These are phyloP conservation scores for Kwoniella dejecticola DNA, from an alignment of 768 basidiomycete species.

Conservation along the genomic window DNA sequence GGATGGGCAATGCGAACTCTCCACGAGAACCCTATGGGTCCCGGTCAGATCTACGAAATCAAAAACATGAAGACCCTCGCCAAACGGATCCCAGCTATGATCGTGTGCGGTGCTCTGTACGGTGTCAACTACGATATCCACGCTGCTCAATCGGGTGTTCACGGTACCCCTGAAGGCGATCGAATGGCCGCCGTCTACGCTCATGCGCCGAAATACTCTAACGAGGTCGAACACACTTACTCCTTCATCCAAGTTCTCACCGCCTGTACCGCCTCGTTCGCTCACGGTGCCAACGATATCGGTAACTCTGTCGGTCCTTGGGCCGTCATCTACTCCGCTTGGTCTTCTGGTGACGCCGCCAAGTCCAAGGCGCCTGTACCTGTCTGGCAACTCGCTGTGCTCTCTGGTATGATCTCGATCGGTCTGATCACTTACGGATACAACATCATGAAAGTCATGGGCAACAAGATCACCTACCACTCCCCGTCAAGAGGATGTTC, in stretches of 20 bases:
- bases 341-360: slow-evolving; percentile 49
- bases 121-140: slow-evolving; percentile 53
- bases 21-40: slow-evolving; percentile 54
- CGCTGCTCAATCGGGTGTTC: slow-evolving; percentile 48
- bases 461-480: slow-evolving; percentile 57
- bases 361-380: slow-evolving; percentile 52
- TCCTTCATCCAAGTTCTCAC: slow-evolving; percentile 59
- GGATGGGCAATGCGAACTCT: slow-evolving; percentile 55
- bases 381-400: slow-evolving; percentile 57
- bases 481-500: slow-evolving; percentile 58
- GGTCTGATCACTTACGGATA: slow-evolving; percentile 53
- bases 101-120: slow-evolving; percentile 33
- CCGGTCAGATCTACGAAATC: slow-evolving; percentile 43
- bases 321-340: slow-evolving; percentile 58
- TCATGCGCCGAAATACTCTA: slow-evolving; percentile 55
- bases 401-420: slow-evolving; percentile 43
- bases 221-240: slow-evolving; percentile 58
- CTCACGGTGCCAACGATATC: slow-evolving; percentile 59
- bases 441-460: slow-evolving; percentile 58
- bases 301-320: slow-evolving; percentile 56
- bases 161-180: slow-evolving; percentile 50
- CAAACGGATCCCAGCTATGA: slow-evolving; percentile 39
- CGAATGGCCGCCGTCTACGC: slow-evolving; percentile 55
- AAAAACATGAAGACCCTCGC: slow-evolving; percentile 46
- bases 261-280: slow-evolving; percentile 58